Evolutionary conservation across 2,329 filamentous ascomycete genomes (phyloP), one percentile per base, ranked within the genome.

Genomic region (Ceratocystis huliohia): DNA sequence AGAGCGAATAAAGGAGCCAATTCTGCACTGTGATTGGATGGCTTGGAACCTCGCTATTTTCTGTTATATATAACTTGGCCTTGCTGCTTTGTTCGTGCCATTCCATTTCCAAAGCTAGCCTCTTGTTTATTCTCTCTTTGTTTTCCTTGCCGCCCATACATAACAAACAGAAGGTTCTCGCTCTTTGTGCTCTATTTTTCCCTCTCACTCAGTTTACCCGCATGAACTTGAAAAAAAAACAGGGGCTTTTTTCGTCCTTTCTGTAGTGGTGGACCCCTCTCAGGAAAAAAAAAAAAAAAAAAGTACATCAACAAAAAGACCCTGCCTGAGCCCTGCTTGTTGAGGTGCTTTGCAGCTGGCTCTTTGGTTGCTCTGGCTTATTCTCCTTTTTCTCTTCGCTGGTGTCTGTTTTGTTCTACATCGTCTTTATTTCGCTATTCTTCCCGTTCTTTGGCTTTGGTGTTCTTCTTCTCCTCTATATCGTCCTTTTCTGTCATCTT

Each of bases 281-380:
- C 25, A 53, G 30, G 5, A 22, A 46, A 64, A 64, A 64, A 64
- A 37, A n/a, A 50, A 63, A 41, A 37, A 53, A 41, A 65, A 53
- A 37, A 37, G 8, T 37, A 37, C 48, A 65, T 30, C 56, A 59
- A 33, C 56, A 63, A 63, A 41, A 63, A 28, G 61, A 63, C 61
- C 61, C 45, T 63, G 56, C 61, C 28, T 48, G 56, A 41, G 56
- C 56, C 61, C 61, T 63, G 37, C 33, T 59, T 59, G 28, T 37
- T 37, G 30, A 59, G 56, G 37, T 41, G 37, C 37, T 41, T 41
- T 15, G 37, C 10, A 8, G 13, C 1, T 4, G 28, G 28, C n/a
- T 13, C n/a, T 13, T 59, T 59, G 28, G 56, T 37, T 59, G 56
- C 56, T 59, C 25, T 22, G 53, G 5, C 13, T 44, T 59, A 50